Conservation (phyloP, 345 rosid species). For the Melaleuca alternifolia region DNA sequence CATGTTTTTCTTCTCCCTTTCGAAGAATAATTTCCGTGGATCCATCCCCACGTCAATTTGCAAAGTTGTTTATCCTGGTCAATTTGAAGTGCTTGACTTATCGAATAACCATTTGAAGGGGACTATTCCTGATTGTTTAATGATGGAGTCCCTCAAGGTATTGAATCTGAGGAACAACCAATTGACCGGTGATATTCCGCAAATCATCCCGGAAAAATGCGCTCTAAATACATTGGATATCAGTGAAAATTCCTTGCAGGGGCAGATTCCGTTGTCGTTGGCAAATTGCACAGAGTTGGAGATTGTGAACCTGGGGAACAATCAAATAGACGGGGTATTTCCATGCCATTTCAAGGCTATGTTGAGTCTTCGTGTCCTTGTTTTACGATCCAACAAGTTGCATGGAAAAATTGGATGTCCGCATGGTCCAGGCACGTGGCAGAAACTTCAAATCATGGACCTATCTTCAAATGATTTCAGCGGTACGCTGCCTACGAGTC, state of each 20-base stretch:
- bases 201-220: conserved; percentile 2
- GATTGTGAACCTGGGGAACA: conserved; percentile 28
- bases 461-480: conserved; percentile 19
- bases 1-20: neutral
- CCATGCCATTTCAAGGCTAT: conserved; percentile 19
- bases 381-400: conserved; percentile 33
- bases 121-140: neutral
- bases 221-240: conserved; percentile 16
- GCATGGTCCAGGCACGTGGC: neutral
- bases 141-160: neutral
- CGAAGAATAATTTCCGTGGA: neutral
- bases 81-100: conserved; percentile 2
- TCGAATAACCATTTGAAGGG: neutral
- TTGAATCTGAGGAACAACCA: conserved; percentile 1
- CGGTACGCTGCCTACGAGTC: neutral
- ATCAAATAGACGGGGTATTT: conserved; percentile 13
- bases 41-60: neutral
- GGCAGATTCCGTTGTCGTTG: conserved; percentile 16
- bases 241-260: conserved; percentile 16
- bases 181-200: neutral
- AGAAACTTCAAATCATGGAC: conserved; percentile 30
- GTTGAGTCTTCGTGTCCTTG: conserved; percentile 14
- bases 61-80: neutral
- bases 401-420: conserved; percentile 16
- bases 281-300: conserved; percentile 10